Conservation (phyloP, 768 basidiomycete species). For the Leccinum variicolor region DNA sequence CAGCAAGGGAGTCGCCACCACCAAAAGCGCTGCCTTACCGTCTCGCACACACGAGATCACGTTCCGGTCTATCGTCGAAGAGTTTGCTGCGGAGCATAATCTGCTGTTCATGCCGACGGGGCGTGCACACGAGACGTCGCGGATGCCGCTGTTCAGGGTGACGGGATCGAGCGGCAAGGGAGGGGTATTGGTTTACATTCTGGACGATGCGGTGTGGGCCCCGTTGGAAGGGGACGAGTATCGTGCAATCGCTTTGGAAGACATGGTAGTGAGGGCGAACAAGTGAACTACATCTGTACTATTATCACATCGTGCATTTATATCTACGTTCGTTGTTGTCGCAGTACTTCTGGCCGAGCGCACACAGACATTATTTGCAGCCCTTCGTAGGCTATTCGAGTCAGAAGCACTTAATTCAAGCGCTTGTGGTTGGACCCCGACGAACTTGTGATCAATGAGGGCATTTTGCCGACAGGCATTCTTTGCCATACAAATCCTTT, state of each 20-base stretch:
- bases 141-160: conserved; percentile 88
- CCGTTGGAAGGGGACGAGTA: conserved; percentile 58
- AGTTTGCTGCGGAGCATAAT: conserved; percentile 80
- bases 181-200: conserved; percentile 84
- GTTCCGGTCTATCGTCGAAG: conserved; percentile 91
- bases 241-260: conserved; percentile 79
- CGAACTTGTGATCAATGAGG: too few species aligned
- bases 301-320: background rate
- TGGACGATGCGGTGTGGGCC: conserved; percentile 94
- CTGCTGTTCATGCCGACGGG: conserved; percentile 88
- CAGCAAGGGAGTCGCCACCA: conserved; percentile 26
- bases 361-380: too few species aligned
- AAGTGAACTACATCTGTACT: conserved; percentile 15
- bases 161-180: conserved; percentile 82
- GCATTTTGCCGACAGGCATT: too few species aligned
- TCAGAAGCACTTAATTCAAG: too few species aligned
- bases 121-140: conserved; percentile 75
- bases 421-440: too few species aligned
- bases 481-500: too few species aligned
- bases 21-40: conserved; percentile 38
- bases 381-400: too few species aligned
- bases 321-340: background rate
- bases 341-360: too few species aligned
- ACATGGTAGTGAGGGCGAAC: conserved; percentile 74
- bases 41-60: conserved; percentile 77